Conservation (phyloP, 148 eudicot genomes). For the Bassia scoparia region DNA sequence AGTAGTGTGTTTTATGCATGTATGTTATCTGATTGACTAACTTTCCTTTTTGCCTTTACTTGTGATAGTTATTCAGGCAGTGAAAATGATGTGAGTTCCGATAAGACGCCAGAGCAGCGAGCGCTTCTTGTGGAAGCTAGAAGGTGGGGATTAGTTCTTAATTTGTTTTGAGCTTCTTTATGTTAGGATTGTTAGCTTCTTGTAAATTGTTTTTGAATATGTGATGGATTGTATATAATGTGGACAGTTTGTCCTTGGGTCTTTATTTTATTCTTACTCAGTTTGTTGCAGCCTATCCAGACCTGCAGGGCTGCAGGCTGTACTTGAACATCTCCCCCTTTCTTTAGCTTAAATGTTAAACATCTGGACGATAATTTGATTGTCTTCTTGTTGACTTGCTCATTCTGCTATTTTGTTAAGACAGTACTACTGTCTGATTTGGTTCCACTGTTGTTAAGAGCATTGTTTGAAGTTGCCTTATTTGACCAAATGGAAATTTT, state of each 20-base stretch:
- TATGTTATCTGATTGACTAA: background rate
- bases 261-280: background rate
- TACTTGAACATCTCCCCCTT: background rate
- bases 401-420: no score
- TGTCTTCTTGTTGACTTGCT: no score
- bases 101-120: conserved; percentile 57
- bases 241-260: background rate
- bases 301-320: background rate
- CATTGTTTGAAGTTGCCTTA: no score
- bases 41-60: background rate
- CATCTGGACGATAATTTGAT: background rate
- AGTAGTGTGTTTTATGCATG: background rate
- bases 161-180: background rate
- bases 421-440: no score
- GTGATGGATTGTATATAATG: background rate
- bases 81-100: conserved; percentile 48
- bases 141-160: conserved; percentile 41
- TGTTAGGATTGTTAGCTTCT: background rate
- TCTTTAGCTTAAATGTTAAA: background rate
- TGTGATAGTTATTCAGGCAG: conserved; percentile 44
- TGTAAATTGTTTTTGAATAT: background rate
- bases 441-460: no score
- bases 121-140: conserved; percentile 73
- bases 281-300: background rate
- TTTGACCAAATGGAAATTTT: no score